Percentiles rank a stretch among this genome's conserved stretches.
These are phyloP conservation scores for Erodium texanum DNA, from an alignment of 441 rosid genomes.

Conservation along the genomic window DNA sequence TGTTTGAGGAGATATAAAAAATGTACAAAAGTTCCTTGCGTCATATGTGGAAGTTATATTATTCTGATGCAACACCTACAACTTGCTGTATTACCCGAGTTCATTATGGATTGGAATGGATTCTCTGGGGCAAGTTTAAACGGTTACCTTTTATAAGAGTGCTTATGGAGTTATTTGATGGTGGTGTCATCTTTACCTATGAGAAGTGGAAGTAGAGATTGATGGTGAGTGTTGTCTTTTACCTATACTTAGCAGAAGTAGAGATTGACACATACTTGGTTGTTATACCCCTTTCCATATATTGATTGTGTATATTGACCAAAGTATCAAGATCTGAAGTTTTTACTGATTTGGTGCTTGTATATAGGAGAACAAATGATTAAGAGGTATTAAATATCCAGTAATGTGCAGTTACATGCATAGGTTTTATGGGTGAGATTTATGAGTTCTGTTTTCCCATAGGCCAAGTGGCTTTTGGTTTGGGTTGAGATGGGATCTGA, in stretches of 20 bases:
- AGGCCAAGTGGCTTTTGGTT: neutral
- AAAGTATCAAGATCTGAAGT: conserved; percentile 14
- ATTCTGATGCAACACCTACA: neutral
- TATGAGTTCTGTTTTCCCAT: neutral
- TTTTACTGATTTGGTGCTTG: conserved; percentile 5
- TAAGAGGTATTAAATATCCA: conserved; percentile 13
- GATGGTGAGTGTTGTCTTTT: neutral
- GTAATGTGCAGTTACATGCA: conserved; percentile 9
- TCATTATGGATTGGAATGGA: conserved; percentile 10
- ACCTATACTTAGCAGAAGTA: neutral
- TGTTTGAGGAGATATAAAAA: conserved; percentile 12
- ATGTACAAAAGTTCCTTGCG: conserved; percentile 14
- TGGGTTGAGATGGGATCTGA: neutral
- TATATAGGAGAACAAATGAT: conserved; percentile 18
- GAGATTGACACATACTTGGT: conserved; percentile 4
- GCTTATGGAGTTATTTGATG: conserved; percentile 14
- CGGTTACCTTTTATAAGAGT: conserved; percentile 5
- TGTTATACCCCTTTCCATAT: conserved; percentile 8
- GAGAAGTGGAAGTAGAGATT: neutral
- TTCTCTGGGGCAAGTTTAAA: neutral
- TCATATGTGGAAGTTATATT: conserved; percentile 13
- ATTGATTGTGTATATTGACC: conserved; percentile 15
- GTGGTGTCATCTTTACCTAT: conserved; percentile 13
- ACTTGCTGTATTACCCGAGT: conserved; percentile 7
- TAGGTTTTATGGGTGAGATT: conserved; percentile 5